A percentile compares a stretch with the other conserved stretches of the same genome.
phyloP scores from a whole-genome alignment of 345 rosid genomes.

The Tarenaya hassleriana region DNA sequence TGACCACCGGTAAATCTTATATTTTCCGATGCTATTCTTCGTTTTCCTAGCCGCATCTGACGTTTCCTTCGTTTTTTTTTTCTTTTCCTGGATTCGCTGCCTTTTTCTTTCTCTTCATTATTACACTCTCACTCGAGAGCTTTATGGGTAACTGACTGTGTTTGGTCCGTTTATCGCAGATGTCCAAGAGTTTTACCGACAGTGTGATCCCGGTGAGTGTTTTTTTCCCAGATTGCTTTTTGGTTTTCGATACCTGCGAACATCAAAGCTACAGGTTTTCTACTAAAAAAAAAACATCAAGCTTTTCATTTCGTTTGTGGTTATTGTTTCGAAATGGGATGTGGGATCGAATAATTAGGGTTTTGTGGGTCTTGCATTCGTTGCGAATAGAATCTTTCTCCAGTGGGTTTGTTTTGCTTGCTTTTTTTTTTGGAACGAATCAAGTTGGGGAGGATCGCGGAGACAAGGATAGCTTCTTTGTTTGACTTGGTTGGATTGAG shows the following conservation, averaged over 20 bases:
- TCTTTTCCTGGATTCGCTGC: neutral
- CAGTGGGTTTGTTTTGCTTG: constrained; percentile 2
- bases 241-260: constrained; percentile 8
- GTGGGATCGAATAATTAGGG: constrained; percentile 18
- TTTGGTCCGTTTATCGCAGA: constrained; percentile 38
- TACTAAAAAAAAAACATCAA: neutral
- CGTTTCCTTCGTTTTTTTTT: neutral
- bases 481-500: constrained; percentile 14
- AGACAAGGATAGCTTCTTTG: constrained; percentile 23
- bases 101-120: neutral
- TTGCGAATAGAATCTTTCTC: neutral
- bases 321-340: constrained; percentile 3
- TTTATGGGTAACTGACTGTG: constrained; percentile 4
- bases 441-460: neutral
- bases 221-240: constrained; percentile 24
- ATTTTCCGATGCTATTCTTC: neutral
- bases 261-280: neutral
- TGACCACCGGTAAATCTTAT: constrained; percentile 42
- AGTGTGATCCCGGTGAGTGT: constrained; percentile 80
- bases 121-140: neutral
- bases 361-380: neutral
- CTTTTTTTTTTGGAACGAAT: neutral
- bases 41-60: neutral
- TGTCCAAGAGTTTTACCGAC: constrained; percentile 55
- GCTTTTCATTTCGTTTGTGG: neutral